Evolutionary conservation across 306 rosid species (phyloP).

Genomic region (Casuarina glauca): DNA sequence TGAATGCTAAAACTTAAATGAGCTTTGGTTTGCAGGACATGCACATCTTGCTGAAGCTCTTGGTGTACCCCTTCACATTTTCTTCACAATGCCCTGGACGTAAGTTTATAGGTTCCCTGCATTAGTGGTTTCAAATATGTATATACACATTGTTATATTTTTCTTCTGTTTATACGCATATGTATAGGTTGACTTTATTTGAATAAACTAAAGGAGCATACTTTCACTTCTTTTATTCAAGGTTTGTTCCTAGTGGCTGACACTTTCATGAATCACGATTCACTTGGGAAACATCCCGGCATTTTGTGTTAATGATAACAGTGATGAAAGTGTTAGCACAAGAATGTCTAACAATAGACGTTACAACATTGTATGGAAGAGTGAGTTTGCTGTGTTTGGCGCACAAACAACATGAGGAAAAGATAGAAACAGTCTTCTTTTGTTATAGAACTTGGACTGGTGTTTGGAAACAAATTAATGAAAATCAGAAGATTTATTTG

Average conservation of each 20-base stretch:
- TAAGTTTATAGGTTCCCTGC: constrained; percentile 45
- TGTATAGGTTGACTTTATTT: not conserved
- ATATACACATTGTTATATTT: no score
- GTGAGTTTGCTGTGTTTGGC: not conserved
- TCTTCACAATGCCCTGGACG: constrained; percentile 99
- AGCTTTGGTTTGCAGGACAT: constrained; percentile 69
- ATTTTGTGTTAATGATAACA: not conserved
- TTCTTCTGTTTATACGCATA: no score
- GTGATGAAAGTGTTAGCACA: not conserved
- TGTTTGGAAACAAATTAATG: not conserved
- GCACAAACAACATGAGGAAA: not conserved
- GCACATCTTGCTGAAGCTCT: constrained; percentile 94
- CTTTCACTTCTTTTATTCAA: not conserved
- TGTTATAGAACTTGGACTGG: not conserved
- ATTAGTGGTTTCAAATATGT: not conserved
- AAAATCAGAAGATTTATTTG: not conserved
- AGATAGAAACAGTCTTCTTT: not conserved
- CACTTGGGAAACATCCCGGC: not conserved
- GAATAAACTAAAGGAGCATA: not conserved
- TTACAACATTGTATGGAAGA: not conserved
- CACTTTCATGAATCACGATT: not conserved
- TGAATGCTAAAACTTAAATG: constrained; percentile 19
- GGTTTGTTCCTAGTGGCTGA: not conserved
- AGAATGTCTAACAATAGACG: not conserved
- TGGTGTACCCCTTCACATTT: constrained; percentile 92